Evolutionary conservation across 192 early-diverging fungal species (phyloP).

Genomic region (Anaeromyces robustus): DNA sequence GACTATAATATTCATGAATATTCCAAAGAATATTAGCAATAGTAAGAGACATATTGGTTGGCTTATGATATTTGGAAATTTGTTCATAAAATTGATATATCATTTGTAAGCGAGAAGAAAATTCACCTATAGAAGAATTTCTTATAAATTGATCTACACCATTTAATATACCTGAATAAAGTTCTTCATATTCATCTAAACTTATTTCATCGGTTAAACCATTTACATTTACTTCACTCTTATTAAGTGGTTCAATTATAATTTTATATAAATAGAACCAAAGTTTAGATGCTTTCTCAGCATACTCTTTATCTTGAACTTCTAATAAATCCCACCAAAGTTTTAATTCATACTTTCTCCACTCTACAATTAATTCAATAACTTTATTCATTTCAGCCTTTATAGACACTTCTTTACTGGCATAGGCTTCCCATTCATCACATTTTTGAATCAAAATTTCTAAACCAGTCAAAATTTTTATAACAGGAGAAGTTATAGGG

Average conservation of each 20-base stretch:
- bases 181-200: constrained; percentile 12
- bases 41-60: not conserved
- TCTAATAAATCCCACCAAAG: constrained; percentile 77
- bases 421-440: constrained; percentile 88
- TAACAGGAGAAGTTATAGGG: constrained; percentile 62
- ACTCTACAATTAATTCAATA: constrained; percentile 57
- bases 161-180: constrained; percentile 12
- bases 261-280: constrained; percentile 82
- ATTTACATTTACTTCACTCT: too few species aligned
- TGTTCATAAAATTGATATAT: not conserved
- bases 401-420: constrained; percentile 62
- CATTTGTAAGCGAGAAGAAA: not conserved
- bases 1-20: constrained; percentile 62
- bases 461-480: constrained; percentile 76
- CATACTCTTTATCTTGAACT: constrained; percentile 57
- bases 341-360: constrained; percentile 83
- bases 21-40: constrained; percentile 39
- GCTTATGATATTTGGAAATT: not conserved
- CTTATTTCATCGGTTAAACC: constrained; percentile 4
- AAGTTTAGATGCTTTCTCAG: constrained; percentile 46
- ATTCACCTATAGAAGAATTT: constrained; percentile 2
- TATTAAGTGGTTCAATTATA: constrained; percentile 21
- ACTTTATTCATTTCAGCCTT: constrained; percentile 50
- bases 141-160: constrained; percentile 14
- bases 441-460: constrained; percentile 76